Evolutionary conservation across 768 basidiomycete genomes (phyloP), one percentile per base, ranked within the genome.

Genomic region (Tylopilus felleus): DNA sequence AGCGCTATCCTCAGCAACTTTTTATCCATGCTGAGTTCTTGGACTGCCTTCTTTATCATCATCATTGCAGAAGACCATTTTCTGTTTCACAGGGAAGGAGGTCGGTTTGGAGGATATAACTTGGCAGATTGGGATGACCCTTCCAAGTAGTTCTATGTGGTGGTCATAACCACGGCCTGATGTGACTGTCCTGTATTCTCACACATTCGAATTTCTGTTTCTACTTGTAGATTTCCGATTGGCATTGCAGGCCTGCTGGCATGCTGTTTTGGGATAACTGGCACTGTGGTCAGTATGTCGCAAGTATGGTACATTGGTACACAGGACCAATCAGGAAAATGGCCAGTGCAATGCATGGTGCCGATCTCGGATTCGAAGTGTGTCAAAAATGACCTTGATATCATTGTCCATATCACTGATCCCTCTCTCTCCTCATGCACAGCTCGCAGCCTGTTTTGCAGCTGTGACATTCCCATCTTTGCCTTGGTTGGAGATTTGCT

Each of bases 311-410:
- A 80, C 53, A 77, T 73, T 80, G 80, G 79, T 81, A 80, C 53
- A 77, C 73, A 3, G 81, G 81, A 1, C 80, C 80, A 0, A 60
- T 81, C 4, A 80, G 73, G 4, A 63, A 62, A 44, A 53, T 72
- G 42, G 75, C 78, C 4, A 78, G 79, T 14, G 71, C 64, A 3
- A 19, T 29, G 12, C 74, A 63, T 36, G 80, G 80, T 25, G 80
- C 77, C 2, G 81, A 82, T 59, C 69, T 82, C 25, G 81, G 81
- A 29, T 81, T 82, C 51, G 81, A 81, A 71, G 76, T 79, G 28
- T 28, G 72, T 41, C 29, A 12, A 23, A 8, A 22, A 6, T 38
- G 5, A 29, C 6, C n/a, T 19, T 17, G 36, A 38, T 12, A 8
- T 47, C n/a, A 31, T 21, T 16, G 10, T 4, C 31, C 12, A 8